These are phyloP conservation scores for Cunninghamia lanceolata DNA, from an alignment of 75 land plant genomes.

Conservation along the genomic window DNA sequence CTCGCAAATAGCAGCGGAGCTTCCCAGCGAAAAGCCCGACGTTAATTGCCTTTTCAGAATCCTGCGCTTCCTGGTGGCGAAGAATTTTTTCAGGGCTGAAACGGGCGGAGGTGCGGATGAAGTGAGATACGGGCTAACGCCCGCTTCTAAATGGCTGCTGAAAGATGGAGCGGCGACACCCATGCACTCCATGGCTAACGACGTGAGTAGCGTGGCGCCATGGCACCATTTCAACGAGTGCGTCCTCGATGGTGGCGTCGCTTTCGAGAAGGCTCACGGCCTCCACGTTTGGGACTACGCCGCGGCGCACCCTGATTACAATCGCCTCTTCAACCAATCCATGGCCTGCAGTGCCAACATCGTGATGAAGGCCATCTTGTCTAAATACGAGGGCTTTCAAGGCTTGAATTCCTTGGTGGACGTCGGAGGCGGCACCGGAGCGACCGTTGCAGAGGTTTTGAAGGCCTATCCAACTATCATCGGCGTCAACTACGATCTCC, in stretches of 20 bases:
- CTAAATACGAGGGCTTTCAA: too few relatives aligned
- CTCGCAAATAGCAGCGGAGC: too few relatives aligned
- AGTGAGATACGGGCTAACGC: not conserved
- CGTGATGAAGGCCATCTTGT: not conserved
- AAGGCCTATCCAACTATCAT: too few relatives aligned
- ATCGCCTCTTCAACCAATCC: constrained; percentile 22
- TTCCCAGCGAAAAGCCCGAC: not conserved
- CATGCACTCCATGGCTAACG: too few relatives aligned
- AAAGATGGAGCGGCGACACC: constrained; percentile 13
- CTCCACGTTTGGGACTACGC: constrained; percentile 7
- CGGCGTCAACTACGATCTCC: too few relatives aligned
- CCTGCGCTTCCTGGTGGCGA: constrained; percentile 45
- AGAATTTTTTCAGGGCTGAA: constrained; percentile 9
- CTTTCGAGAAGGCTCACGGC: constrained; percentile 19
- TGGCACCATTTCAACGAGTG: too few relatives aligned
- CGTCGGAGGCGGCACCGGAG: too few relatives aligned
- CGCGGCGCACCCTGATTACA: not conserved
- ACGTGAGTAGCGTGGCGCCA: too few relatives aligned
- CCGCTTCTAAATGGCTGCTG: not conserved
- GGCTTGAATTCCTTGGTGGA: too few relatives aligned
- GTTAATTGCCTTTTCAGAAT: constrained; percentile 26
- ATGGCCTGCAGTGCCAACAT: constrained; percentile 7
- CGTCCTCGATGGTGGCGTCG: not conserved
- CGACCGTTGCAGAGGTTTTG: too few relatives aligned
- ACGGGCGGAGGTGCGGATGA: not conserved